Base-by-base conservation (phyloP, 441 rosid species). In the Croton setiger region DNA sequence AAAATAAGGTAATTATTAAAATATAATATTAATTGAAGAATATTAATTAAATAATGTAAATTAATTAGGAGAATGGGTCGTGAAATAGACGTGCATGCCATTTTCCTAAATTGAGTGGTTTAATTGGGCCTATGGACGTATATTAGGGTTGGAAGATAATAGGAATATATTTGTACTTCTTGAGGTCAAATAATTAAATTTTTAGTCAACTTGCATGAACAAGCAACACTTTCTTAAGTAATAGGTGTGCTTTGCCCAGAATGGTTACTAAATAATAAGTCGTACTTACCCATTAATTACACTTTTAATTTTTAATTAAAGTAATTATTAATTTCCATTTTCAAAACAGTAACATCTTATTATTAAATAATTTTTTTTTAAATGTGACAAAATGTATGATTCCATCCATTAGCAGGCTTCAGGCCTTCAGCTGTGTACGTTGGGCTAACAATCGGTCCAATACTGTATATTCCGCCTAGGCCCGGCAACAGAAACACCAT, bases 51-150 rank as follows among this genome's bases (percentile, higher is more conserved):
- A n/a, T 35, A 39, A 0, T 2, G 0, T 4, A 37, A 51, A 10
- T 31, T 60, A 39, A 2, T 51, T 21, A 39, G 7, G 43, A 7
- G 2, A 53, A 45, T 41, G 57, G 67, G 60, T 66, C 4, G 48
- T 60, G 81, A 63, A 43, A 27, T 36, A 62, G 84, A 82, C 88
- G 86, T 84, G 88, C 83, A 2, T 55, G 31, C 79, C 88, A 85
- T 71, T 41, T 63, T 60, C 21, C 14, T 37, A 37, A 49, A 27
- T 33, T 48, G 13, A 57, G 45, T 64, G 41, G 37, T 27, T 18
- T 23, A 36, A 33, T 17, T 67, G 6, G 73, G 33, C 73, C 35
- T 27, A 33, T 31, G 56, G 33, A 44, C 18, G n/a, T 55, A 21
- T 36, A 23, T 9, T 15, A 1, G 51, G 72, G 45, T 41, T 13